Base-by-base conservation (phyloP, 2,329 filamentous ascomycete species). In the Ceratocystiopsis brevicomis region DNA sequence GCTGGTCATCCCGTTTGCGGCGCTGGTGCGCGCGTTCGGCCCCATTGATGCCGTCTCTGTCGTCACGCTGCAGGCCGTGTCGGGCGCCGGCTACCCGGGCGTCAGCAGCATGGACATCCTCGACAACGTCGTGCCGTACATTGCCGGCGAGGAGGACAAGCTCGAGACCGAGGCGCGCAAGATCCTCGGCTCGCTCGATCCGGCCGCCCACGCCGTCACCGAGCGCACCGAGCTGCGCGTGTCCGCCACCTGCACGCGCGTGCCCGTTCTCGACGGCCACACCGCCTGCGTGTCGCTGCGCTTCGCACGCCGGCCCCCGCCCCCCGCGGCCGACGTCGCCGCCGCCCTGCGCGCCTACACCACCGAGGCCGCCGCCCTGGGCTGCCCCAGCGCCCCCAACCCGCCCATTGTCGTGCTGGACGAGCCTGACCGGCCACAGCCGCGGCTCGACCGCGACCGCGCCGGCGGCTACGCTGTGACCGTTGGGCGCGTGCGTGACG, bases 121-220 rank as follows among this genome's bases (percentile, higher is more conserved):
- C 48, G 90, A 96, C 65, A 96, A 96, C 57, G 81, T 96, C 2
- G 84, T 98, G 38, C 90, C 90, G 10, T 95, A 76, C 62, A 98
- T 96, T 58, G 71, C 73, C 1, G 87, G 87, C 46, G 90, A 96
- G 63, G 90, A 96, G 61, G 87, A 94, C 61, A 96, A 96, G 68
- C 74, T 96, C 30, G 84, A 94, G 67, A 82, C 81, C 3, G 90
- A 96, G 62, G 87, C 90, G 2, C 81, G 83, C 54, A 96, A 96
- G 73, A 96, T 96, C 53, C 71, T 96, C 3, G 88, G 90, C 42
- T 60, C 60, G 33, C 65, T 95, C 53, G 84, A 84, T 54, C 61
- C 63, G 37, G 76, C 81, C 16, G 68, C 72, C 16, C 86, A 81
- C 6, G 80, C 76, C 13, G 86, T 95, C 52, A 65, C 76, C 42